A percentile compares a stretch with the other conserved stretches of the same genome.
phyloP scores from a whole-genome alignment of 2,329 filamentous ascomycete species.

The Exophiala alcalophila region DNA sequence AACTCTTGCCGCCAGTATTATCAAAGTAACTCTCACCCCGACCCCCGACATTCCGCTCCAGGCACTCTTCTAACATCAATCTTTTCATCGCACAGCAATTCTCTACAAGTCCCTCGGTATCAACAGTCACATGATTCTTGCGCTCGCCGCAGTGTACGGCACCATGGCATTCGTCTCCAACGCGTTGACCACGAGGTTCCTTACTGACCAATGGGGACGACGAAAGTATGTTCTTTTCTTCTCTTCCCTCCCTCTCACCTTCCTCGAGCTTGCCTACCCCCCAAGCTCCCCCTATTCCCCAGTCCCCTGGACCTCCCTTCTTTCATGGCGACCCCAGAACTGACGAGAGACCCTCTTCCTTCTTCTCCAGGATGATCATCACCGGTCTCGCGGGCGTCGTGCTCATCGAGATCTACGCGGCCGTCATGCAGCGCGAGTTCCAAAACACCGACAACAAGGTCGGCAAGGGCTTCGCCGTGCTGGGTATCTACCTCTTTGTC shows the following conservation, averaged over 20 bases:
- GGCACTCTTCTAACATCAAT: no score
- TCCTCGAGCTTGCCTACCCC: no score
- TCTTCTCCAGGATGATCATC: slow-evolving; percentile 50
- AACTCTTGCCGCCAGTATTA: slow-evolving; percentile 48
- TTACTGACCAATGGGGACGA: slow-evolving; percentile 59
- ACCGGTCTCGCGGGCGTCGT: slow-evolving; percentile 52
- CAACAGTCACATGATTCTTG: slow-evolving; percentile 46
- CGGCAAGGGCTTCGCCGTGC: slow-evolving; percentile 59
- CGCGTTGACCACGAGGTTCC: slow-evolving; percentile 49
- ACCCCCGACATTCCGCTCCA: slow-evolving; percentile 39
- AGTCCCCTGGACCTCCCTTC: not conserved
- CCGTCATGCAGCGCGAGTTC: slow-evolving; percentile 58
- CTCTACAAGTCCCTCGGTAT: slow-evolving; percentile 62
- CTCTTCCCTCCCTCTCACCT: not conserved
- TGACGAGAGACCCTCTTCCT: slow-evolving; percentile 4
- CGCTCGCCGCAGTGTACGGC: slow-evolving; percentile 82
- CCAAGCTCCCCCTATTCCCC: not conserved
- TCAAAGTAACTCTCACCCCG: slow-evolving; percentile 51
- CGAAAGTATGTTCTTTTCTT: slow-evolving; percentile 39
- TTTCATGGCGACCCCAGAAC: slow-evolving; percentile 14
- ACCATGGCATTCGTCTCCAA: slow-evolving; percentile 90
- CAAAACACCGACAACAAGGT: slow-evolving; percentile 54
- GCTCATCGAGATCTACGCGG: slow-evolving; percentile 57
- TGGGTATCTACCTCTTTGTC: slow-evolving; percentile 60
- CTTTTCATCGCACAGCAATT: slow-evolving; percentile 59